Percentiles rank a stretch among this genome's conserved stretches.
phyloP scores from a whole-genome alignment of 306 rosid species.

The Trichosanthes cucumerina region DNA sequence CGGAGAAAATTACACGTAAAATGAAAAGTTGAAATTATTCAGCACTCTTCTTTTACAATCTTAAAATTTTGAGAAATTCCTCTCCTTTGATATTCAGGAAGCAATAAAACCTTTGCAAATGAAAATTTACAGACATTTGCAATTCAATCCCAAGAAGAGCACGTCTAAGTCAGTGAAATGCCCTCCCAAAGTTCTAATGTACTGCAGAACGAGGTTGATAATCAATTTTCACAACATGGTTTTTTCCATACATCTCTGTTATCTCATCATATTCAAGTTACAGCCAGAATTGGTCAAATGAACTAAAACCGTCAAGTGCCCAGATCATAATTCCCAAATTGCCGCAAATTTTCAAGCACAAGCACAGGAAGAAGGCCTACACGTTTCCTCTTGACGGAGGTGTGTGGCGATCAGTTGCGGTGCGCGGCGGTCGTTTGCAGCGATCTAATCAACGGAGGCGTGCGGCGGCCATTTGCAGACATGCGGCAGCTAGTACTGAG shows the following conservation, averaged over 20 bases:
- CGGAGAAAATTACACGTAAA: background rate
- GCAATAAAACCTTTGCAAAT: background rate
- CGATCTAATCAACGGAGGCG: too few species aligned
- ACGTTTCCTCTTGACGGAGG: background rate
- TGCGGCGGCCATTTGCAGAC: too few species aligned
- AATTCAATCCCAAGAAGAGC: background rate
- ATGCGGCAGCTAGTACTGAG: too few species aligned
- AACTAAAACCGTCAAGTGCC: background rate
- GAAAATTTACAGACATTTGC: background rate
- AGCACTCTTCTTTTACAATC: background rate
- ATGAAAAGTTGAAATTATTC: constrained; percentile 3
- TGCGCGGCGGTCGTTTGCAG: too few species aligned
- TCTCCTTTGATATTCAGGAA: background rate
- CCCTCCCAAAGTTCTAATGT: background rate
- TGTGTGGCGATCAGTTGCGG: too few species aligned
- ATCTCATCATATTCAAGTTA: background rate
- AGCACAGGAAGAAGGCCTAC: background rate
- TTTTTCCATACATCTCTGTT: background rate
- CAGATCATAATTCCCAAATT: background rate
- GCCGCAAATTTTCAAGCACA: background rate
- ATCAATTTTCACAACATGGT: background rate
- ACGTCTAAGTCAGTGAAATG: background rate
- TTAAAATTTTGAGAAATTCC: background rate
- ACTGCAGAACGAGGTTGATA: background rate
- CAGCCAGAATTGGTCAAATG: background rate